Evolutionary conservation across 768 basidiomycete genomes (phyloP).

Genomic region (Boletus rufocinnamomeus): DNA sequence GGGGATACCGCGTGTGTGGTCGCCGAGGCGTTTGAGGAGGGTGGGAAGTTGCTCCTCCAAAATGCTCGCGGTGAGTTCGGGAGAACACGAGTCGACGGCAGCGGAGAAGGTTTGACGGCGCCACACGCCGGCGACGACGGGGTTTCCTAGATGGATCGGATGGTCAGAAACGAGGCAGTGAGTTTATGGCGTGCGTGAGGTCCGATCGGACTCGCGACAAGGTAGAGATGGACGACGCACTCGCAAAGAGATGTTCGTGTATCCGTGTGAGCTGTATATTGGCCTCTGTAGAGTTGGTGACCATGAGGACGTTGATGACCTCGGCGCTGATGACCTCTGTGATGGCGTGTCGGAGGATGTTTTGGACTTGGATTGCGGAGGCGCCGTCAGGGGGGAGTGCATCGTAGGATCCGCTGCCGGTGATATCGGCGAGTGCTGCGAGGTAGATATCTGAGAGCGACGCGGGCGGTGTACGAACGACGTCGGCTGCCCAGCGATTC

Average conservation of each 20-base stretch:
- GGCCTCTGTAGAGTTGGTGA: conserved; percentile 83
- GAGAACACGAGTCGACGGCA: conserved; percentile 74
- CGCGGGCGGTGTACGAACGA: conserved; percentile 58
- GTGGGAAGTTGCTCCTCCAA: conserved; percentile 72
- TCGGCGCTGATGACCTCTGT: conserved; percentile 73
- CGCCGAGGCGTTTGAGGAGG: conserved; percentile 54
- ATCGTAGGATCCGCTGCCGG: conserved; percentile 44
- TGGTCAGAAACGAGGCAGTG: not conserved
- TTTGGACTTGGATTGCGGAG: conserved; percentile 74
- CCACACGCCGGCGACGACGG: conserved; percentile 89
- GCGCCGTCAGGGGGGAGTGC: conserved; percentile 41
- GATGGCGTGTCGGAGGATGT: conserved; percentile 77
- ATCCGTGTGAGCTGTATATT: conserved; percentile 84
- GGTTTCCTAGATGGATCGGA: conserved; percentile 58
- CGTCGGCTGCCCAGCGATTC: conserved; percentile 86
- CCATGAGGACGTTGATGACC: conserved; percentile 81
- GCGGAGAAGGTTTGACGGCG: conserved; percentile 88
- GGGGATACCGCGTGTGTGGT: conserved; percentile 44
- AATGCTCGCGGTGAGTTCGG: conserved; percentile 67
- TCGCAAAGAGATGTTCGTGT: conserved; percentile 84
- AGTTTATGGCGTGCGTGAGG: not conserved
- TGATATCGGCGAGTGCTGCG: conserved; percentile 61
- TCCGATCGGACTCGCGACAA: not conserved
- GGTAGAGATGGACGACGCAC: conserved; percentile 47
- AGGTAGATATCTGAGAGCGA: conserved; percentile 54